Base-by-base conservation (phyloP, 148 eudicot species). In the Rhododendron ferrugineum region DNA sequence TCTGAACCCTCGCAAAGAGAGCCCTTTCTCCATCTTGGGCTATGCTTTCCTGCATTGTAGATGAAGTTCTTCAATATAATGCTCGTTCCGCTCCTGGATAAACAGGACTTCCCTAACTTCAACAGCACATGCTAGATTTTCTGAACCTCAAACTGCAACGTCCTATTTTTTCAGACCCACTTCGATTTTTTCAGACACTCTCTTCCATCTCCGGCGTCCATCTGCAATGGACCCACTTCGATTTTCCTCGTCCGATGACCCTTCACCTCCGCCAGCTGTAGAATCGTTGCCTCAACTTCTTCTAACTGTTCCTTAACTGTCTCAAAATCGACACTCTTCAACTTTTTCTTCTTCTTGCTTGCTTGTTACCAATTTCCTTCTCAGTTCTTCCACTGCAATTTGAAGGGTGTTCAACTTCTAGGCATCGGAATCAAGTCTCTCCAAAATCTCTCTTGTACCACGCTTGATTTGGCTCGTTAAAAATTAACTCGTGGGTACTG, bases 341-440 rank as follows among this genome's bases (percentile, higher is more conserved):
- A 28, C 82, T 86, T 91, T 79, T 87, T 91, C 77, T 84, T 86
- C 86, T 88, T 90, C 83, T 89, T 92, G 66, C 83, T 89, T 92
- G 66, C 64, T 87, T 28, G 89, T 88, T 86, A 91, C 96, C 62
- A 92, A 23, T 86, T 90, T 95, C 5, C 40, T 5, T 37, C 40
- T 37, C 40, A 37, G 40, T 37, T 37, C 3, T 37, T 37, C 40
- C 5, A 37, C 40, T 37, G 40, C 5, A 6, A 37, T 68, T 86
- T 89, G 92, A 32, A 96, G 89, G 85, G 42, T 87, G 66, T 70
- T 85, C 85, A 95, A 83, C 77, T 92, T 94, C 68, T 91, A 89
- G 9, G 96, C 88, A 86, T 94, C 98, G 4, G 93, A 91, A 74
- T 86, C 82, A 18, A 96, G 97, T 82, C 89, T 90, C 81, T 94